Evolutionary conservation across 2,329 filamentous ascomycete species (phyloP).

Genomic region (Pestalotiopsis sp.): DNA sequence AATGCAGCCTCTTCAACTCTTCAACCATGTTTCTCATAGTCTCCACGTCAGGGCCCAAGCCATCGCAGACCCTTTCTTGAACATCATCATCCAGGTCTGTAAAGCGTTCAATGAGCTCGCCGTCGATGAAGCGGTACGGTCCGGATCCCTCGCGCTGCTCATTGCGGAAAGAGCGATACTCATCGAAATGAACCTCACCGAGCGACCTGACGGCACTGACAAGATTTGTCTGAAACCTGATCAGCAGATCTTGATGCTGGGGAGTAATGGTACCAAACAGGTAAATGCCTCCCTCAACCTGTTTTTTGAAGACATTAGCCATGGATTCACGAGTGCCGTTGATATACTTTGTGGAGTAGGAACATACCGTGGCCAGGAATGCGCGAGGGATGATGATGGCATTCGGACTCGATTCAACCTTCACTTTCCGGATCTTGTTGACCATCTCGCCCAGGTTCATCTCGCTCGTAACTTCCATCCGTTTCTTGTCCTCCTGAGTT

Average conservation of each 20-base stretch:
- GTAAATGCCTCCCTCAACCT: slow-evolving; percentile 91
- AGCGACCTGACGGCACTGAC: slow-evolving; percentile 67
- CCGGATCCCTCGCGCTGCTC: slow-evolving; percentile 70
- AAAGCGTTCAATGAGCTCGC: slow-evolving; percentile 86
- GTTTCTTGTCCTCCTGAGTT: slow-evolving; percentile 71
- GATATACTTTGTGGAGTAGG: background rate
- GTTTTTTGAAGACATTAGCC: slow-evolving; percentile 8
- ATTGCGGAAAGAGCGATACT: slow-evolving; percentile 82
- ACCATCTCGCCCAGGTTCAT: slow-evolving; percentile 91
- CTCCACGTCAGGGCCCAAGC: slow-evolving; percentile 62
- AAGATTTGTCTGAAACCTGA: slow-evolving; percentile 77
- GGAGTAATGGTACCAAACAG: slow-evolving; percentile 81
- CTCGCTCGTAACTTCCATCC: slow-evolving; percentile 76
- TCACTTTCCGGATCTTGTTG: slow-evolving; percentile 79
- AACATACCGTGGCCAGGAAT: slow-evolving; percentile 83
- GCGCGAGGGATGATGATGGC: slow-evolving; percentile 78
- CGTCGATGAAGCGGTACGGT: slow-evolving; percentile 88
- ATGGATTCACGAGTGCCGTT: background rate
- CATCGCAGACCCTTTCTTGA: slow-evolving; percentile 57
- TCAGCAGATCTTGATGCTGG: slow-evolving; percentile 74
- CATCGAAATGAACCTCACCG: slow-evolving; percentile 75
- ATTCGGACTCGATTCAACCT: slow-evolving; percentile 64
- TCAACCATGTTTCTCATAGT: slow-evolving; percentile 65
- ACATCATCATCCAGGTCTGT: slow-evolving; percentile 67
- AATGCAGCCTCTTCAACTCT: slow-evolving; percentile 65